Conservation (phyloP, 176 grass and related monocot species). For the Secale cereale region DNA sequence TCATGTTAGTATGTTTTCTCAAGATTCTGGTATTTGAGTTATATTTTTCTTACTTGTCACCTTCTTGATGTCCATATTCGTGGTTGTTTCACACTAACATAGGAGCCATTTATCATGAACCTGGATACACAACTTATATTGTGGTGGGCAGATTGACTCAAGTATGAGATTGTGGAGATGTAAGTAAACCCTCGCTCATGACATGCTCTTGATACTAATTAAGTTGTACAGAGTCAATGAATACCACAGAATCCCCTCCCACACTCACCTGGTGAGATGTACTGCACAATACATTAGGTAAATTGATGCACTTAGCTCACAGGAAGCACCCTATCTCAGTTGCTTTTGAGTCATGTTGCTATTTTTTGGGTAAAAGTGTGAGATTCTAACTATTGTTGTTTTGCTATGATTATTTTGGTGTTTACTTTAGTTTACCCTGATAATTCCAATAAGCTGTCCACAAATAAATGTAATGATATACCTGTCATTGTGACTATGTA, state of each 20-base stretch:
- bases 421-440: neutral
- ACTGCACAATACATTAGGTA: neutral
- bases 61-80: neutral
- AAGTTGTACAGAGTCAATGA: neutral
- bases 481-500: neutral
- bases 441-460: neutral
- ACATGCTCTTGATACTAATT: neutral
- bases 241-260: neutral
- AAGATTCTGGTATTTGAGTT: neutral
- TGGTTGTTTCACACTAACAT: neutral
- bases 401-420: neutral
- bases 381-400: neutral
- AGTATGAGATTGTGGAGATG: neutral
- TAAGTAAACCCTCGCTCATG: neutral
- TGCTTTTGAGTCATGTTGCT: neutral
- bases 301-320: neutral
- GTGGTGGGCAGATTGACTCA: neutral
- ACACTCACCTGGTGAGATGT: neutral
- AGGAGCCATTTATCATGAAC: neutral
- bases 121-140: neutral
- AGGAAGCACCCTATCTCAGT: neutral
- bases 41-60: neutral
- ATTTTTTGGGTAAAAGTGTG: neutral
- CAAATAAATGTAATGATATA: neutral
- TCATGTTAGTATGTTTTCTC: neutral